phyloP scores from a whole-genome alignment of 495 filamentous ascomycete genomes.

The Neurospora sp. region DNA sequence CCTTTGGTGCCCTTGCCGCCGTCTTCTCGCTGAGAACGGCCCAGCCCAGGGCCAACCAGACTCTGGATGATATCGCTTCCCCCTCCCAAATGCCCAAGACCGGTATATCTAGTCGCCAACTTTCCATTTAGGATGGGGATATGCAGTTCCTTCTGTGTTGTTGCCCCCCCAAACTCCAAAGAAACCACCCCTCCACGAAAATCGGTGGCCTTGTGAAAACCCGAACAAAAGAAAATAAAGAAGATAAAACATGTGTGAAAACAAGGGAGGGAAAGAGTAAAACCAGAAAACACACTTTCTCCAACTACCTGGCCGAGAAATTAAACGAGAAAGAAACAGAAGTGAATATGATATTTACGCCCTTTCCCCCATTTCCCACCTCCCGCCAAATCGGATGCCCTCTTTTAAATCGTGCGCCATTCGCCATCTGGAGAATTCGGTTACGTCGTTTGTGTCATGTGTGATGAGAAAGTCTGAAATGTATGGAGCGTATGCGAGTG shows the following conservation, averaged over 20 bases:
- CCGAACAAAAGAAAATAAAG: background rate
- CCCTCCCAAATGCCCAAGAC: background rate
- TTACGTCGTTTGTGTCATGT: slow-evolving; percentile 11
- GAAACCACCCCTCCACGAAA: background rate
- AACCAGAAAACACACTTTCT: background rate
- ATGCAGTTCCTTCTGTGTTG: background rate
- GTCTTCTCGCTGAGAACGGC: background rate
- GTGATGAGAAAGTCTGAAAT: slow-evolving; percentile 1
- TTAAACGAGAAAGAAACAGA: background rate
- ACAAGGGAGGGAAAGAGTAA: background rate
- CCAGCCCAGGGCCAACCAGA: background rate
- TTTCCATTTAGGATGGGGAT: background rate
- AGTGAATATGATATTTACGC: slow-evolving; percentile 18
- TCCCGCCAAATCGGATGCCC: slow-evolving; percentile 16
- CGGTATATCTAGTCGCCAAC: background rate
- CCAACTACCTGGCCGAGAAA: background rate
- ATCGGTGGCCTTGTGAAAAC: background rate
- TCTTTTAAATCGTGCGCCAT: slow-evolving; percentile 28
- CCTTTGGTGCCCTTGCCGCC: background rate
- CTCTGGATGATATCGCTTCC: background rate
- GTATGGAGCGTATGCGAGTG: background rate
- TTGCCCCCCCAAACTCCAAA: background rate
- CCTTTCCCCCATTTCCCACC: slow-evolving; percentile 1
- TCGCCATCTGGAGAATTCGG: slow-evolving; percentile 19
- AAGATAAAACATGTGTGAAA: background rate